Conservation (phyloP, 495 filamentous ascomycete genomes). For the Articulospora tetracladia region DNA sequence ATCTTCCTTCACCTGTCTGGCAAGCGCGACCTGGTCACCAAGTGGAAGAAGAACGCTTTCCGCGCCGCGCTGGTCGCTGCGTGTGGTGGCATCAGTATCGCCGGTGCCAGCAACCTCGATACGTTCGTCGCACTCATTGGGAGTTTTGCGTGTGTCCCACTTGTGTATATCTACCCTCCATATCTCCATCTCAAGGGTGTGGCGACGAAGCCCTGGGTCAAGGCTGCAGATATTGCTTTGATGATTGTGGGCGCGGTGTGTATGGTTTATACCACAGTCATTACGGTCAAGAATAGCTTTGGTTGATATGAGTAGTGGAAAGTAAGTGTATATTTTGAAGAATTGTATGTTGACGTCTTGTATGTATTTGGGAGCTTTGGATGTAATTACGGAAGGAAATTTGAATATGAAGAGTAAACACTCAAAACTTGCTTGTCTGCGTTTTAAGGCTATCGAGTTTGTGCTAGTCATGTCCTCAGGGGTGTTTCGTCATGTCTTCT, state of each 20-base stretch:
- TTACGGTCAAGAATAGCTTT: constrained; percentile 38
- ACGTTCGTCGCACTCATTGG: constrained; percentile 63
- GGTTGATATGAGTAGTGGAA: constrained; percentile 2
- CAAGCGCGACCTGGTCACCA: constrained; percentile 46
- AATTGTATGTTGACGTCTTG: too few relatives aligned
- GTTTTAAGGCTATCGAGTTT: too few relatives aligned
- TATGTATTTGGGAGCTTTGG: too few relatives aligned
- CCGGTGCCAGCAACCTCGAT: constrained; percentile 57
- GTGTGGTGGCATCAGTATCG: constrained; percentile 46
- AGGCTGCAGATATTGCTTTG: constrained; percentile 48
- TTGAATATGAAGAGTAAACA: too few relatives aligned
- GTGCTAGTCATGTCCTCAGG: too few relatives aligned
- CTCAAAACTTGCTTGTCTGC: too few relatives aligned
- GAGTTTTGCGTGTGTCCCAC: constrained; percentile 48
- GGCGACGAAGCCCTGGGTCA: constrained; percentile 42
- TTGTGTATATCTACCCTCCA: constrained; percentile 19
- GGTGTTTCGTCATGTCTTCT: too few relatives aligned
- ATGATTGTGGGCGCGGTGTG: constrained; percentile 51
- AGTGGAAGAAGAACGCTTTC: constrained; percentile 66
- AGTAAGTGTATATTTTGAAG: too few relatives aligned
- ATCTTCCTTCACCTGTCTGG: constrained; percentile 54
- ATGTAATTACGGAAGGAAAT: too few relatives aligned
- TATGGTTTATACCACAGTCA: constrained; percentile 59
- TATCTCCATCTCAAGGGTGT: constrained; percentile 51
- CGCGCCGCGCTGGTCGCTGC: constrained; percentile 42